phyloP scores from a whole-genome alignment of 176 grass and related monocot genomes.

The Cenchrus americanus region DNA sequence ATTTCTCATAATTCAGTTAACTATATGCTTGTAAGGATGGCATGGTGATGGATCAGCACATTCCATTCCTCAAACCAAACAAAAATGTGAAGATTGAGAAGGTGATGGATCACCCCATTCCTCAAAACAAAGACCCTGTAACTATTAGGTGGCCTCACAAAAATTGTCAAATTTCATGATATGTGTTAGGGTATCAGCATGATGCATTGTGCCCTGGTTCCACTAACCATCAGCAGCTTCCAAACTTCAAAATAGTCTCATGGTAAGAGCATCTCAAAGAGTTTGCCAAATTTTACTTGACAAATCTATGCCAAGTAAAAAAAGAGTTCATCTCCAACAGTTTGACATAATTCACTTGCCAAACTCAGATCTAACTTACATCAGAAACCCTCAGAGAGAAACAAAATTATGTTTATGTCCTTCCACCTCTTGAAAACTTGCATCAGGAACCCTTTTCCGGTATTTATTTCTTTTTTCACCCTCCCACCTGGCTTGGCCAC shows the following conservation, averaged over 20 bases:
- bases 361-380: too few relatives aligned
- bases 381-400: too few relatives aligned
- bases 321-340: too few relatives aligned
- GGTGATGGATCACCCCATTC: background rate
- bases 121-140: background rate
- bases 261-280: too few relatives aligned
- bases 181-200: background rate
- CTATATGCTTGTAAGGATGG: background rate
- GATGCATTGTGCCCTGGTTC: slow-evolving; percentile 8
- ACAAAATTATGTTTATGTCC: too few relatives aligned
- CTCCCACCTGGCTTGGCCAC: too few relatives aligned
- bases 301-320: too few relatives aligned
- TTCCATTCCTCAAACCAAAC: background rate
- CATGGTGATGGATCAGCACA: background rate
- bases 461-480: too few relatives aligned
- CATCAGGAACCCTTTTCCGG: too few relatives aligned
- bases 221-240: background rate
- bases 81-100: background rate
- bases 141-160: background rate
- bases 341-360: too few relatives aligned
- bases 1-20: background rate
- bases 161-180: slow-evolving; percentile 8
- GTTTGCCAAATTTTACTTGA: too few relatives aligned
- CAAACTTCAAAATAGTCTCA: background rate
- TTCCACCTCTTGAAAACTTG: too few relatives aligned